phyloP scores from a whole-genome alignment of 1,284 basidiomycete species.

The Ceratobasidium sp. region DNA sequence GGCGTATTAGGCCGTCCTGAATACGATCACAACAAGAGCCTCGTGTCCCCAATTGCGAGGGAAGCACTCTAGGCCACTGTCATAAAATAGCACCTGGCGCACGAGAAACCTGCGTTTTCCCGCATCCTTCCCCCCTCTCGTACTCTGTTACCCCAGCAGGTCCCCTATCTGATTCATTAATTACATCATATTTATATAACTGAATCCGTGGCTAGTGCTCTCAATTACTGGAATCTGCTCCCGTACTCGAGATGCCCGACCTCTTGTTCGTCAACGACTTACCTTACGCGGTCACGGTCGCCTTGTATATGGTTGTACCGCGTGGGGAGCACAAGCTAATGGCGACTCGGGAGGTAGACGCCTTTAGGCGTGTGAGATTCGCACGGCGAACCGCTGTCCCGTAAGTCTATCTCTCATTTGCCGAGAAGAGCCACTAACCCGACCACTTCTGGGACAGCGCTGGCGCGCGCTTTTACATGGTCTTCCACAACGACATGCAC shows the following conservation, averaged over 20 bases:
- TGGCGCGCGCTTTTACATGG: slow-evolving; percentile 37
- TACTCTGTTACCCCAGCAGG: too few relatives aligned
- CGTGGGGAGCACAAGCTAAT: slow-evolving; percentile 16
- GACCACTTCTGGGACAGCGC: neutral
- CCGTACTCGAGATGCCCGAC: slow-evolving; percentile 14
- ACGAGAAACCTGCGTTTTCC: too few relatives aligned
- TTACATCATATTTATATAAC: too few relatives aligned
- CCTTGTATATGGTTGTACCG: slow-evolving; percentile 30
- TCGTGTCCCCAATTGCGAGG: too few relatives aligned
- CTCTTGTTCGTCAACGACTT: slow-evolving; percentile 37
- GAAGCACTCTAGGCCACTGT: too few relatives aligned
- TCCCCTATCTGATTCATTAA: too few relatives aligned
- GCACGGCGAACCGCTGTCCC: slow-evolving; percentile 32
- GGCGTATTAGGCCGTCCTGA: too few relatives aligned
- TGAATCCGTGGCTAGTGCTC: too few relatives aligned
- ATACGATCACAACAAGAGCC: too few relatives aligned
- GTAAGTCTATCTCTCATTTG: slow-evolving; percentile 2
- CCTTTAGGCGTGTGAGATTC: slow-evolving; percentile 27
- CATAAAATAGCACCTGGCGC: too few relatives aligned
- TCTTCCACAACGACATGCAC: slow-evolving; percentile 35
- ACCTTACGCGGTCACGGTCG: slow-evolving; percentile 20
- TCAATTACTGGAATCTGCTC: neutral
- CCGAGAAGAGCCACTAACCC: neutral
- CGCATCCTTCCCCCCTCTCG: too few relatives aligned
- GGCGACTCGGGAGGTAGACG: slow-evolving; percentile 33